phyloP scores from a whole-genome alignment of 768 basidiomycete genomes.

The Collybia nuda region DNA sequence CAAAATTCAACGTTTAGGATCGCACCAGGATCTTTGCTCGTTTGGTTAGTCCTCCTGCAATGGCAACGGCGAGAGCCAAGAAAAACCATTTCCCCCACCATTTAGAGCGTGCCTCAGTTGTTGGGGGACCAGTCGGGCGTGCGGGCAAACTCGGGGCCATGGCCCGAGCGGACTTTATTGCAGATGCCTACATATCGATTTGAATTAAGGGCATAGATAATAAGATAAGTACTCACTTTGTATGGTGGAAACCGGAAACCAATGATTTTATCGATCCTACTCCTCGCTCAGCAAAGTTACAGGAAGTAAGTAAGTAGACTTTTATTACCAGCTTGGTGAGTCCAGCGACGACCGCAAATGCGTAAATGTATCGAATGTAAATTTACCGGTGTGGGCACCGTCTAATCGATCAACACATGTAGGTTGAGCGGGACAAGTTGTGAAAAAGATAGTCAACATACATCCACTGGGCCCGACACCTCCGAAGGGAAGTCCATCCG shows the following conservation, averaged over 20 bases:
- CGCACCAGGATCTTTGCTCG: constrained; percentile 25
- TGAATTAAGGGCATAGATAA: neutral
- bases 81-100: constrained; percentile 50
- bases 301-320: constrained; percentile 16
- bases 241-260: constrained; percentile 65
- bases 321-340: constrained; percentile 53
- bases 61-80: constrained; percentile 41
- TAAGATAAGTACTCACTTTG: constrained; percentile 26
- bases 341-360: constrained; percentile 64
- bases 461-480: constrained; percentile 47
- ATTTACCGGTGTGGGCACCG: constrained; percentile 73
- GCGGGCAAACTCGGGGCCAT: constrained; percentile 37
- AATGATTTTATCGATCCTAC: constrained; percentile 50
- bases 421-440: neutral
- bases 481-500: constrained; percentile 25
- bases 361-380: constrained; percentile 75
- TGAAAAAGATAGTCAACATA: constrained; percentile 32
- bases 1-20: no score
- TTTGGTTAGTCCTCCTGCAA: constrained; percentile 44
- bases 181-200: constrained; percentile 22
- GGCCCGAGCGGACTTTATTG: constrained; percentile 25
- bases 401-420: constrained; percentile 31
- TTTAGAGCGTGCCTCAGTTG: constrained; percentile 14
- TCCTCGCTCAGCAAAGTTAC: neutral
- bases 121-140: constrained; percentile 43